Base-by-base conservation (phyloP, 768 basidiomycete genomes). In the Russula compacta region DNA sequence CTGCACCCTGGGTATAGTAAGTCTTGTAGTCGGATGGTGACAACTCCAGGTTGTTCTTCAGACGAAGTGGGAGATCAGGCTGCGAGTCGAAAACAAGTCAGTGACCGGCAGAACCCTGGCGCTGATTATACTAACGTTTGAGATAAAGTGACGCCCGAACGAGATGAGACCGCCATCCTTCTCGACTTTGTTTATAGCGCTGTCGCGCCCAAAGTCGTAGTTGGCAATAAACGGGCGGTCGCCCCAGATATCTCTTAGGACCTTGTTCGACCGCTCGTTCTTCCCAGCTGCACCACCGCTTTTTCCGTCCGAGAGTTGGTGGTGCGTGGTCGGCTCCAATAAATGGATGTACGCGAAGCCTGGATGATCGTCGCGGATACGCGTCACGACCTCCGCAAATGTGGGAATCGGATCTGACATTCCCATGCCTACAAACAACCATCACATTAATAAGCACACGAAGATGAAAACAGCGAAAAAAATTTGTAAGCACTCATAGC, bases 271-370 rank as follows among this genome's bases (percentile, higher is more conserved):
- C 3, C 2, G 4, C 54, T 49, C n/a, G 32, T 40, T 17, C 15
- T 52, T 17, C 7, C 1, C 9, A 8, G 24, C 24, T 29, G 24
- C 24, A 29, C 24, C 1, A 6, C 35, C 24, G 21, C n/a, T 29
- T 59, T 44, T n/a, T 4, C 7, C 64, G 8, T 6, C n/a, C 24
- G 24, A 29, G 3, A 11, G 14, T 19, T 53, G 56, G 32, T n/a
- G 35, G 11, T 19, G 35, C 8, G 59, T 24, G 39, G 59, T 46
- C 14, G 70, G 64, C 56, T 75, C 71, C 21, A 73, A 57, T 46
- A 73, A 52, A 64, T 76, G 75, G 39, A 72, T 73, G 56, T 64
- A 54, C 38, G 58, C 60, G 24, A 56, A 55, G 48, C 59, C 57
- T 9, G 49, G 53, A 33, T 51, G 35, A 54, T 43, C 65, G 9